Evolutionary conservation across 1,139 yeast species (phyloP).

Genomic region (Neolecta irregularis): DNA sequence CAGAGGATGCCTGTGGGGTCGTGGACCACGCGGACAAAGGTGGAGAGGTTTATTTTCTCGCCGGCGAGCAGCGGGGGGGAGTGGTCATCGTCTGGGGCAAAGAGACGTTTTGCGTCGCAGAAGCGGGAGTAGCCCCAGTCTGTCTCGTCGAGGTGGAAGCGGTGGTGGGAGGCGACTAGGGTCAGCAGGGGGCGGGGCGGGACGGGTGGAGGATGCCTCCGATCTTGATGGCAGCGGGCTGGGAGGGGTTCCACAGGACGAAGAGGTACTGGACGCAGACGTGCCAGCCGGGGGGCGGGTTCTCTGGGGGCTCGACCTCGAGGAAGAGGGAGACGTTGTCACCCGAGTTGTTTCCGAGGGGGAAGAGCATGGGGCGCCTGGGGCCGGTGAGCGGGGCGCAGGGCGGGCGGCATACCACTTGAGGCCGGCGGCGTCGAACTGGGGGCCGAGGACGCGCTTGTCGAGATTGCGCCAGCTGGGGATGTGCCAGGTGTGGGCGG

Average conservation of each 20-base stretch:
- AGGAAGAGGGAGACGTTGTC: conserved; percentile 24
- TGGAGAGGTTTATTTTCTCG: conserved; percentile 54
- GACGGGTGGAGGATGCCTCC: too few species aligned
- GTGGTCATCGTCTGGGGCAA: conserved; percentile 19
- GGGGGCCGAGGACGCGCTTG: conserved; percentile 31
- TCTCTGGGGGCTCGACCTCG: conserved; percentile 25
- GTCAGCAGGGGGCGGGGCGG: too few species aligned
- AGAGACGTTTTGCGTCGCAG: conserved; percentile 41
- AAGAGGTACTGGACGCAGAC: conserved; percentile 85
- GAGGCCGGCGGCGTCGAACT: conserved; percentile 50
- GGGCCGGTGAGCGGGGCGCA: not conserved
- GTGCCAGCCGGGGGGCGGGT: conserved; percentile 43
- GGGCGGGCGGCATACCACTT: conserved; percentile 21
- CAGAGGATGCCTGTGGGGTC: conserved; percentile 91
- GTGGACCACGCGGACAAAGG: conserved; percentile 57
- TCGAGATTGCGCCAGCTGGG: conserved; percentile 42
- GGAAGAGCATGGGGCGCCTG: conserved; percentile 67
- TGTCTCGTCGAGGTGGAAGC: conserved; percentile 58
- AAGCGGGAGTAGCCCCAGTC: conserved; percentile 95
- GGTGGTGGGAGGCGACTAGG: conserved; percentile 49
- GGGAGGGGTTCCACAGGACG: conserved; percentile 67
- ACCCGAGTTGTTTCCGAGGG: conserved; percentile 43
- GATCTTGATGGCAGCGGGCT: conserved; percentile 37
- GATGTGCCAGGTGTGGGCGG: conserved; percentile 78
- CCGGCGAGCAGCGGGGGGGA: conserved; percentile 37